Evolutionary conservation across 345 rosid species (phyloP).

Genomic region (Geranium rotundifolium): DNA sequence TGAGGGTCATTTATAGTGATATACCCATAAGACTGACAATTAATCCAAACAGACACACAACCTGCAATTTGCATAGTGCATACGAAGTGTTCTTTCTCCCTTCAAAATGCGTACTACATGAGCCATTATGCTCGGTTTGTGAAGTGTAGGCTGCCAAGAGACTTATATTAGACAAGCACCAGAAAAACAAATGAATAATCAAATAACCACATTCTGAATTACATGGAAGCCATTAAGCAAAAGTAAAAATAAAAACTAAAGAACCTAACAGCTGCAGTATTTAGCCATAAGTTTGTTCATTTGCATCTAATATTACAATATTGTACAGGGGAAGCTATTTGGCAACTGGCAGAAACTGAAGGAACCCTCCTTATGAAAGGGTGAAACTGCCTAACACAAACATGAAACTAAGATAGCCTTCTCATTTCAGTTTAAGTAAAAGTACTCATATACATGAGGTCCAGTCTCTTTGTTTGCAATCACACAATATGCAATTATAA

Average conservation of each 20-base stretch:
- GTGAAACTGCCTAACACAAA: too few species aligned
- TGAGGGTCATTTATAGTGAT: constrained; percentile 4
- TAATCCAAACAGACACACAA: constrained; percentile 8
- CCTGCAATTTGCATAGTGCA: constrained; percentile 99
- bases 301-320: background rate
- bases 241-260: background rate
- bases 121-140: constrained; percentile 98
- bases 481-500: too few species aligned
- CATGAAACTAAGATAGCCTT: too few species aligned
- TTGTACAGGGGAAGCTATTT: background rate
- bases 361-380: too few species aligned
- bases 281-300: background rate
- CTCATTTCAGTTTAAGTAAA: too few species aligned
- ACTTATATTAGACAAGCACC: constrained; percentile 9
- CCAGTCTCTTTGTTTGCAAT: too few species aligned
- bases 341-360: too few species aligned
- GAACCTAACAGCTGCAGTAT: background rate
- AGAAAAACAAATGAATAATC: constrained; percentile 5
- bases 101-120: constrained; percentile 80
- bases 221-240: background rate
- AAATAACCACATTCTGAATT: background rate
- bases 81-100: constrained; percentile 92
- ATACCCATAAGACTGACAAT: constrained; percentile 1
- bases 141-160: constrained; percentile 84
- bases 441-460: too few species aligned